A percentile compares a stretch with the other conserved stretches of the same genome.
Conservation (phyloP, 2,329 filamentous ascomycete species). For the Diaporthe humulicola region DNA sequence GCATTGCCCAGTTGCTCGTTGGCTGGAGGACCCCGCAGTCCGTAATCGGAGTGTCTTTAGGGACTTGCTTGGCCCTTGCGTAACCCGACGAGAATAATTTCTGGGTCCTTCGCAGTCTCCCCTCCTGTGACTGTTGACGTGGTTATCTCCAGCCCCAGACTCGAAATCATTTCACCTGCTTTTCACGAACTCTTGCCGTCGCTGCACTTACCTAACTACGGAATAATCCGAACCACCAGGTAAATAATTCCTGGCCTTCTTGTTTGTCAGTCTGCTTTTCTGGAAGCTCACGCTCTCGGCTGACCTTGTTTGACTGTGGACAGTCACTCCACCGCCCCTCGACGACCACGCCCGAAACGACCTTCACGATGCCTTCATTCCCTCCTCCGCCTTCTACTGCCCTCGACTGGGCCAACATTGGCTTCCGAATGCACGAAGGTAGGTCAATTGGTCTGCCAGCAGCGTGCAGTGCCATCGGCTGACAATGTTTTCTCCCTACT, state of each 20-base stretch:
- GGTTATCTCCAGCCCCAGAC: background rate
- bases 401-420: slow-evolving; percentile 94
- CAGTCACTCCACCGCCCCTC: background rate
- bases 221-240: background rate
- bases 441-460: slow-evolving; percentile 45
- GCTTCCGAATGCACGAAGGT: slow-evolving; percentile 94
- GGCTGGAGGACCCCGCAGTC: slow-evolving; percentile 8
- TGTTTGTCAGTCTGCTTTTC: background rate
- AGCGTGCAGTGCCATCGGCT: background rate
- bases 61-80: background rate
- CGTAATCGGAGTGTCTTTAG: slow-evolving; percentile 4
- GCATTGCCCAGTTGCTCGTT: background rate
- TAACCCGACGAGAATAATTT: background rate
- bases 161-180: background rate
- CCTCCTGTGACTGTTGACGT: background rate
- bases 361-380: slow-evolving; percentile 66
- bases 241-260: background rate
- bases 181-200: background rate
- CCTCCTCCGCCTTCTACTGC: slow-evolving; percentile 83
- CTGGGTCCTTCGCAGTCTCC: background rate
- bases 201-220: background rate
- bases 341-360: background rate
- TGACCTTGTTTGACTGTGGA: background rate
- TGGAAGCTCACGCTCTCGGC: background rate
- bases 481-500: background rate